Percentiles rank a stretch among this genome's conserved stretches.
These are phyloP conservation scores for Arthrocladium fulminans DNA, from an alignment of 2,329 filamentous ascomycete genomes.

Conservation along the genomic window DNA sequence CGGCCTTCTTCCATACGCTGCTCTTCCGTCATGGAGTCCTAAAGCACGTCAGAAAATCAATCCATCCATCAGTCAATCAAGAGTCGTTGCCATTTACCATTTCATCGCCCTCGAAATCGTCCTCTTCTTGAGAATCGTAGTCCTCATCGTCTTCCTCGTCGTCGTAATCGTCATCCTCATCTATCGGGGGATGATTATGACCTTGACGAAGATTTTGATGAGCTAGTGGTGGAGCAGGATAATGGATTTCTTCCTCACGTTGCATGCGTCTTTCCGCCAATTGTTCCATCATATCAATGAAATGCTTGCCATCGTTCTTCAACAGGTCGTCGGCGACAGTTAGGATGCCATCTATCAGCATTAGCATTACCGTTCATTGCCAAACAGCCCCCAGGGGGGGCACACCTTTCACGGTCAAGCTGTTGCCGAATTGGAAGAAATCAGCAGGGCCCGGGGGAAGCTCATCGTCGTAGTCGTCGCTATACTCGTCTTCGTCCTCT, in stretches of 20 bases:
- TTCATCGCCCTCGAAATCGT: constrained; percentile 58
- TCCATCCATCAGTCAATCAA: constrained; percentile 7
- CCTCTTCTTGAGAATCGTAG: constrained; percentile 54
- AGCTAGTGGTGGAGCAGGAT: constrained; percentile 51
- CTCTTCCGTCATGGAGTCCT: constrained; percentile 96
- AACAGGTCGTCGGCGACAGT: constrained; percentile 96
- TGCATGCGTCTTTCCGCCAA: constrained; percentile 95
- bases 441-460: constrained; percentile 64
- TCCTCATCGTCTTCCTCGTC: constrained; percentile 68
- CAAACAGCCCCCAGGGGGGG: constrained; percentile 7
- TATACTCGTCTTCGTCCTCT: constrained; percentile 61
- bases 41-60: constrained; percentile 31
- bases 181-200: constrained; percentile 66
- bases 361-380: constrained; percentile 14
- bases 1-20: constrained; percentile 98
- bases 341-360: constrained; percentile 70
- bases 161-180: constrained; percentile 66
- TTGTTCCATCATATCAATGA: constrained; percentile 99
- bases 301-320: constrained; percentile 98
- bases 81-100: constrained; percentile 39
- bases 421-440: constrained; percentile 96
- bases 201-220: constrained; percentile 54
- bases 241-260: constrained; percentile 80
- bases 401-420: constrained; percentile 81
- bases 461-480: constrained; percentile 56